Base-by-base conservation (phyloP, 2,329 filamentous ascomycete genomes). In the Trichophyton rubrum region DNA sequence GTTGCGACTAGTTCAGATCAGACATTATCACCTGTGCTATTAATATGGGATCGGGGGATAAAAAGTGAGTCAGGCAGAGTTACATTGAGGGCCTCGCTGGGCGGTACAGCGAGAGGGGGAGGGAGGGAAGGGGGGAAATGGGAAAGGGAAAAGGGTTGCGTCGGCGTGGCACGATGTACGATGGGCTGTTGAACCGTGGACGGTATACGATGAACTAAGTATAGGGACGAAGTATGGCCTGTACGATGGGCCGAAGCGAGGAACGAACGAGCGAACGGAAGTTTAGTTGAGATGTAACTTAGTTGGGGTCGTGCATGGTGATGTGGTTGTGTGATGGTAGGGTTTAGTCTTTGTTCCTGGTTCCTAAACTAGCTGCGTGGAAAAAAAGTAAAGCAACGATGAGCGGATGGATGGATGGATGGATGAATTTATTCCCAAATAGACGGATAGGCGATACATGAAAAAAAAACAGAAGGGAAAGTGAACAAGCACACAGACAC, bases 81-180 rank as follows among this genome's bases (percentile, higher is more conserved):
- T 55, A 55, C 51, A 55, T 55, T 4, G 24, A 55, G 22, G 3
- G 51, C 4, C 24, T 17, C 8, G 51, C 30, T 11, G 27, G 33
- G 20, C 15, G 27, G 15, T 17, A 51, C 45, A 3, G 22, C 7
- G 45, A 24, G 45, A 4, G 45, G 17, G 17, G 45, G 8, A 27
- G 20, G 45, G 6, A 22, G 45, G 17, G 20, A 9, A 9, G 15
- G 49, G 33, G 13, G 27, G 49, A 35, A 22, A 27, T 24, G 22
- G 3, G 51, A 9, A 6, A 20, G 22, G 27, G n/a, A 15, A 17
- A 30, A 55, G 51, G 51, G 51, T 55, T 55, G 51, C 51, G 51
- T 55, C 51, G 51, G 51, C 51, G 51, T 55, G n/a, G 51, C 11
- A 55, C 51, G 51, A 55, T 55, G 51, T 38, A 38, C 33, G 33